Base-by-base conservation (phyloP, 2,329 filamentous ascomycete genomes). In the Exophiala phaeomuriformis region DNA sequence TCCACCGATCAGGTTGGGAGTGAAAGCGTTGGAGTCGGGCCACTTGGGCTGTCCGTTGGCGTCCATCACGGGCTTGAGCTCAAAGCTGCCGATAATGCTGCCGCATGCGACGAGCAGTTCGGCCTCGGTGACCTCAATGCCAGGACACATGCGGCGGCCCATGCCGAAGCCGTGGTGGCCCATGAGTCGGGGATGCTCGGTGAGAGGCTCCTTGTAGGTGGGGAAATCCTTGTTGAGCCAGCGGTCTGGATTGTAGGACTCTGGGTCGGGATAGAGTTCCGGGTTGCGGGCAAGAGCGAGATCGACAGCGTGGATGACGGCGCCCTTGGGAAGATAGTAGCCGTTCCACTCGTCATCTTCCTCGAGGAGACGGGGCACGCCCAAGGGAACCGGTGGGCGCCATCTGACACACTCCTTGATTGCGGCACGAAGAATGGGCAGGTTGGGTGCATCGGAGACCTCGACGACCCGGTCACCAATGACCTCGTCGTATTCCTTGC, bases 301-400 rank as follows among this genome's bases (percentile, higher is more conserved):
- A 53, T 74, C 71, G 12, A 73, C 62, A 0, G 71, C 69, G 10
- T 73, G 64, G 36, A 74, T 69, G 27, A 71, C 65, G 4, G 71
- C 71, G 30, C 75, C 75, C 64, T 77, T 78, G 31, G 71, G 68
- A 32, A 78, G 73, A 64, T 72, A 75, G 58, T 72, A 76, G 10
- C 74, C 75, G 35, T 69, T 68, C 61, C 72, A 78, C 57, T 72
- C 69, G 48, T 77, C 74, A 55, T 78, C 75, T n/a, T 68, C 71
- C 59, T 77, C 75, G 54, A 73, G 74, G 57, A 76, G 74, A 55
- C 77, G 75, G 3, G 75, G 74, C 30, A 77, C 75, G 43, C 75
- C 75, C 73, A 61, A 12, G 33, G 69, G 72, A 2, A 77, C 75
- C 47, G 75, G 76, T 56, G 73, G 73, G 28, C 73, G 69, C 73